phyloP scores from a whole-genome alignment of 805 yeast genomes.

The Nakazawaea ernobii region DNA sequence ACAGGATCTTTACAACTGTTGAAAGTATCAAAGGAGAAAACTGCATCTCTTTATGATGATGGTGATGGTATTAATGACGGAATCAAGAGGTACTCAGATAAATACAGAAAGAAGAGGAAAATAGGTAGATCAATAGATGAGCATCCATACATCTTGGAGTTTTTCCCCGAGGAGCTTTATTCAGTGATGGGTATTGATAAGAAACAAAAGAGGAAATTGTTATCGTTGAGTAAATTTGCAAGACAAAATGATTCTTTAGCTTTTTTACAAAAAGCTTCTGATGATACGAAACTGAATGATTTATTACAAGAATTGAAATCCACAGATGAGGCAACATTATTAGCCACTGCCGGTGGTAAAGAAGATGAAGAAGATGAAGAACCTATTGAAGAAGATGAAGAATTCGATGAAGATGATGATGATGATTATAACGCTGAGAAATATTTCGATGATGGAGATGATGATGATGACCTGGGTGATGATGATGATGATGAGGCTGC shows the following conservation, averaged over 20 bases:
- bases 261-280: slow-evolving; percentile 9
- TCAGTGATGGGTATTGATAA: slow-evolving; percentile 61
- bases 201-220: slow-evolving; percentile 44
- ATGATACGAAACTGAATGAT: slow-evolving; percentile 22
- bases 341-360: slow-evolving; percentile 34
- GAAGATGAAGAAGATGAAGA: slow-evolving; percentile 36
- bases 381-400: slow-evolving; percentile 51
- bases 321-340: slow-evolving; percentile 28
- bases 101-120: slow-evolving; percentile 63
- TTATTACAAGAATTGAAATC: slow-evolving; percentile 27
- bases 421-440: slow-evolving; percentile 78
- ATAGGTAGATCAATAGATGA: slow-evolving; percentile 70
- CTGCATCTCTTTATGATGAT: slow-evolving; percentile 25
- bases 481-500: slow-evolving; percentile 68
- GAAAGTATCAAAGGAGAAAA: slow-evolving; percentile 17
- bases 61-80: slow-evolving; percentile 55
- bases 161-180: slow-evolving; percentile 77
- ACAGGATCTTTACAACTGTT: slow-evolving; percentile 43
- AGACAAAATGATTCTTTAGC: slow-evolving; percentile 5
- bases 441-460: slow-evolving; percentile 71
- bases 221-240: slow-evolving; percentile 32
- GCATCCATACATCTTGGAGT: slow-evolving; percentile 64
- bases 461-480: slow-evolving; percentile 44
- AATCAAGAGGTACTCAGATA: slow-evolving; percentile 76
- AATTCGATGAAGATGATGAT: slow-evolving; percentile 67